phyloP scores from a whole-genome alignment of 1,284 basidiomycete species.

The Leccinum griseonigrum region DNA sequence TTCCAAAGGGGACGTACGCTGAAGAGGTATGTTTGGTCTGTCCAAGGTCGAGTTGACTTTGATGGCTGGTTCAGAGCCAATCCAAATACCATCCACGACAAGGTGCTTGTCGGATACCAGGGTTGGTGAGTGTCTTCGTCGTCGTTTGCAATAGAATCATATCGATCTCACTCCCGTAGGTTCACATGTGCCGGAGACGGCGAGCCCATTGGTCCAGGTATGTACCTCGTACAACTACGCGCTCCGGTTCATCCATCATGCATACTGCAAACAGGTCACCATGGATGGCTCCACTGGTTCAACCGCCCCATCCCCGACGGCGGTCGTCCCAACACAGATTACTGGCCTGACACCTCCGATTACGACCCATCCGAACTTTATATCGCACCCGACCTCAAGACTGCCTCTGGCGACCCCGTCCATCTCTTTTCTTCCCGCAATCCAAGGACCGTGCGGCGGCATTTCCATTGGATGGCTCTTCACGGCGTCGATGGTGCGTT shows the following conservation, averaged over 20 bases:
- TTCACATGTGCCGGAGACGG: constrained; percentile 72
- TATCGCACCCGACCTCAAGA: constrained; percentile 61
- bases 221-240: constrained; percentile 2
- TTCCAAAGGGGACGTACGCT: constrained; percentile 5
- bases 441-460: constrained; percentile 65
- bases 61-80: constrained; percentile 35
- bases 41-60: neutral
- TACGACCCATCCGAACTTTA: constrained; percentile 70
- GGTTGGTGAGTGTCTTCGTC: constrained; percentile 59
- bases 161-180: constrained; percentile 37
- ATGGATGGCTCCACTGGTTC: constrained; percentile 85
- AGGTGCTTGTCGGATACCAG: constrained; percentile 80
- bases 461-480: constrained; percentile 81
- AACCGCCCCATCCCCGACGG: constrained; percentile 60
- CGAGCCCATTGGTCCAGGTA: constrained; percentile 57
- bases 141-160: neutral
- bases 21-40: constrained; percentile 11
- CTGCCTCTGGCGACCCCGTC: constrained; percentile 52
- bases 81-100: constrained; percentile 64
- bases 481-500: constrained; percentile 77
- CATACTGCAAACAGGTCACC: constrained; percentile 46
- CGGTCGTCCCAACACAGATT: constrained; percentile 64
- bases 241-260: no score
- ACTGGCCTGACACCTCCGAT: constrained; percentile 73
- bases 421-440: constrained; percentile 74